These are phyloP conservation scores for Annulohypoxylon truncatum DNA, from an alignment of 2,329 filamentous ascomycete genomes.

Conservation along the genomic window DNA sequence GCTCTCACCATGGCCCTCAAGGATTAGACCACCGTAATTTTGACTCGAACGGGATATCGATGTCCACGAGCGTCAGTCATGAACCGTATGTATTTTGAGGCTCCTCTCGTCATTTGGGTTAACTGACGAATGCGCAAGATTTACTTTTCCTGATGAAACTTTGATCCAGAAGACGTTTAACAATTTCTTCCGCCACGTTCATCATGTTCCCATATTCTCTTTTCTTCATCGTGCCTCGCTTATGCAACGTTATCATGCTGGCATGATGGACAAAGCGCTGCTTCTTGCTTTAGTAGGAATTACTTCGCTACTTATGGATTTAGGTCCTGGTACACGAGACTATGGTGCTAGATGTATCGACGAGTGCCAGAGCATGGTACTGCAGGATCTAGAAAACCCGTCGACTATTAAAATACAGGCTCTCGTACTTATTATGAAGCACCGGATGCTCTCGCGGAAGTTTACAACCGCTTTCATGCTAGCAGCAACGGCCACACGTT, in stretches of 20 bases:
- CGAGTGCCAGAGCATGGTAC: slow-evolving; percentile 64
- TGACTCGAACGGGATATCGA: slow-evolving; percentile 34
- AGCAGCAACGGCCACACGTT: slow-evolving; percentile 58
- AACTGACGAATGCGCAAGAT: slow-evolving; percentile 54
- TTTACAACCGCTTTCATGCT: slow-evolving; percentile 62
- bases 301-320: slow-evolving; percentile 66
- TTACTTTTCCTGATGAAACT: slow-evolving; percentile 57
- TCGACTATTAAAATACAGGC: slow-evolving; percentile 66
- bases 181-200: slow-evolving; percentile 68
- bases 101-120: slow-evolving; percentile 22
- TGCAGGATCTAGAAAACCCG: slow-evolving; percentile 65
- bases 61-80: slow-evolving; percentile 37
- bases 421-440: slow-evolving; percentile 60
- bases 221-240: slow-evolving; percentile 69
- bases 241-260: slow-evolving; percentile 68
- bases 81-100: slow-evolving; percentile 45
- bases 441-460: slow-evolving; percentile 58
- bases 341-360: slow-evolving; percentile 67
- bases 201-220: slow-evolving; percentile 69
- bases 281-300: slow-evolving; percentile 67
- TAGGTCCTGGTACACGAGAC: slow-evolving; percentile 63
- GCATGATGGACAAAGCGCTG: slow-evolving; percentile 65
- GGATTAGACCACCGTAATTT: slow-evolving; percentile 45
- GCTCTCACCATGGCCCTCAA: slow-evolving; percentile 49
- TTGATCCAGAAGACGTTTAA: slow-evolving; percentile 65